Evolutionary conservation across 2,329 filamentous ascomycete species (phyloP).

Genomic region (Celoporthe dispersa): DNA sequence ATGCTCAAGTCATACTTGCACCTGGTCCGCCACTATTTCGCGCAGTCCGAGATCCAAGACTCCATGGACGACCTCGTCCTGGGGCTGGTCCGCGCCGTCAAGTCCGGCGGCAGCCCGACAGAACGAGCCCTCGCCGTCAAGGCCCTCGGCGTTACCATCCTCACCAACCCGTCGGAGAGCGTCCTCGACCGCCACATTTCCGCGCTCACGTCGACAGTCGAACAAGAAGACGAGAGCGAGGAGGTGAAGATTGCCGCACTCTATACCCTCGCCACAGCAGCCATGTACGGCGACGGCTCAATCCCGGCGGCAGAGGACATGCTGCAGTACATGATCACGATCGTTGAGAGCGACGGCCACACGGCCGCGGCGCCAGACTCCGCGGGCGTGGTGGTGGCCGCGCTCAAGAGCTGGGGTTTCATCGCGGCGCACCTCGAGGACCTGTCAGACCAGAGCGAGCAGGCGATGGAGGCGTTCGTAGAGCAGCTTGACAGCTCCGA

Average conservation of each 20-base stretch:
- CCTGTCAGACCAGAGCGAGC: conserved; percentile 70
- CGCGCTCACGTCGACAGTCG: conserved; percentile 64
- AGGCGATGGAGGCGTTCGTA: conserved; percentile 78
- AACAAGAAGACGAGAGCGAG: conserved; percentile 72
- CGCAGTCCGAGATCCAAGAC: conserved; percentile 63
- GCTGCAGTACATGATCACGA: conserved; percentile 76
- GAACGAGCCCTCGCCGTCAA: conserved; percentile 74
- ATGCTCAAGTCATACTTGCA: conserved; percentile 65
- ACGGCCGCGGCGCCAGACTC: conserved; percentile 73
- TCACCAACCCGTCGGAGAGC: conserved; percentile 67
- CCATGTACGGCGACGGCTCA: conserved; percentile 76
- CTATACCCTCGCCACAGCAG: conserved; percentile 72
- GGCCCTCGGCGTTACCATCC: conserved; percentile 71
- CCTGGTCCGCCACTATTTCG: conserved; percentile 70
- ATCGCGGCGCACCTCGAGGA: conserved; percentile 79
- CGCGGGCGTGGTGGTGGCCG: conserved; percentile 71
- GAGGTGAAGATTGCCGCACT: conserved; percentile 72
- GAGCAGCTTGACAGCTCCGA: conserved; percentile 83
- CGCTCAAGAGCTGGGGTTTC: conserved; percentile 79
- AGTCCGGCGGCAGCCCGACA: conserved; percentile 67
- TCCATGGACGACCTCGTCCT: conserved; percentile 65
- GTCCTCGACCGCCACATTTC: conserved; percentile 67
- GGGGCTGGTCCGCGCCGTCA: conserved; percentile 72
- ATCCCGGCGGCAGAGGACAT: conserved; percentile 70
- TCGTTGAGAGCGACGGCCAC: conserved; percentile 78